Base-by-base conservation (phyloP, 2,329 filamentous ascomycete species). In the Shiraia sp. region DNA sequence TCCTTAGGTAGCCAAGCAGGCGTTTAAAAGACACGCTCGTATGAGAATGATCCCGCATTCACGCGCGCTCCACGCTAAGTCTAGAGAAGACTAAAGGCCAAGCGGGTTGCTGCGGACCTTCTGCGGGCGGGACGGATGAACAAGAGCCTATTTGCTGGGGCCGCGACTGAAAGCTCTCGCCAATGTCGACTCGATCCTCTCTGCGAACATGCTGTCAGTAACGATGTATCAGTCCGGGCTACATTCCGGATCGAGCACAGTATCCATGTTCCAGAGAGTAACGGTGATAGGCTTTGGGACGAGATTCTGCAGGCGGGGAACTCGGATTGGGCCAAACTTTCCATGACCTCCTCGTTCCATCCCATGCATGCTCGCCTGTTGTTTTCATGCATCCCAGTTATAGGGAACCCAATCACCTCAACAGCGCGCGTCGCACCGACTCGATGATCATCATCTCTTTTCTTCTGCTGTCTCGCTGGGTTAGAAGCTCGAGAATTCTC, bases 51-150 rank as follows among this genome's bases (percentile, higher is more conserved):
- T 22, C 19, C 39, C 40, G 30, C 40, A 30, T 36, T 25, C 40
- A 27, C 31, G 27, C 27, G 27, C 16, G 2, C 17, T 22, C 19
- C n/a, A n/a, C 12, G 26, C 40, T 45, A 39, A 25, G 32, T 42
- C 27, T 23, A 10, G 41, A 36, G 29, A 36, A 44, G 45, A 19
- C 35, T 37, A 43, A 42, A 9, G 28, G 29, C 40, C 38, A 28
- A 34, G 36, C 32, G 19, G 19, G 34, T 37, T 32, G 31, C 10
- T 36, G 36, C 37, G 49, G 40, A 26, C 23, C 32, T 27, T 29
- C 28, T 45, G 32, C 38, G 47, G 40, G 44, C 36, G 44, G 49
- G 32, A 14, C 33, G 35, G 48, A 42, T 28, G 32, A 15, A 16
- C 27, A 28, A 25, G 35, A 46, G 41, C 40, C 36, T 51, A 48